phyloP scores from a whole-genome alignment of 1,284 basidiomycete species.

The Pisolithus thermaeus region DNA sequence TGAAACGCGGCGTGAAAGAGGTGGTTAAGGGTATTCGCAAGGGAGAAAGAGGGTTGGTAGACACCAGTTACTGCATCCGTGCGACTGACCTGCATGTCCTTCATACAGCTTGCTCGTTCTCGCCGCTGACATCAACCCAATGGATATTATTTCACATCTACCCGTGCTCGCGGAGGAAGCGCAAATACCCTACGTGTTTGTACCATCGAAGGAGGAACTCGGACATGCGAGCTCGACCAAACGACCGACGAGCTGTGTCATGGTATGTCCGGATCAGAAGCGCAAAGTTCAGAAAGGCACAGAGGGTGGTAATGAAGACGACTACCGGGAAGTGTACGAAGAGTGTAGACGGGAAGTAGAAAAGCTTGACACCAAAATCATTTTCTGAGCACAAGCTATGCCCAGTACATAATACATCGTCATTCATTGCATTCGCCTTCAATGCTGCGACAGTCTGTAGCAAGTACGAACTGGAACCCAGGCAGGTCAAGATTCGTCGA shows the following conservation, averaged over 20 bases:
- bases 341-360: constrained; percentile 83
- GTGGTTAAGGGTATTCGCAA: constrained; percentile 95
- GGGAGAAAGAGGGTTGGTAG: constrained; percentile 84
- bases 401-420: constrained; percentile 13
- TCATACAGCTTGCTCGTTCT: constrained; percentile 75
- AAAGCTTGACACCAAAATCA: constrained; percentile 68
- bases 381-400: constrained; percentile 44
- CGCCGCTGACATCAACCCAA: constrained; percentile 95
- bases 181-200: constrained; percentile 88
- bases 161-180: constrained; percentile 95
- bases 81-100: constrained; percentile 5
- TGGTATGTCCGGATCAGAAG: constrained; percentile 82
- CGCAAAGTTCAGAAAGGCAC: constrained; percentile 64
- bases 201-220: constrained; percentile 88
- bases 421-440: background rate
- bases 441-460: too few relatives aligned
- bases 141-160: constrained; percentile 97
- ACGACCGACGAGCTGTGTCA: constrained; percentile 95
- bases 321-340: constrained; percentile 80
- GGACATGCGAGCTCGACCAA: constrained; percentile 96
- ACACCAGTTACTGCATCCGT: background rate
- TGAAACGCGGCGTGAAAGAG: constrained; percentile 95
- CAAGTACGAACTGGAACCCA: too few relatives aligned
- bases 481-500: too few relatives aligned
- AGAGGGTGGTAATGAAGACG: constrained; percentile 60